Evolutionary conservation across 129 eudicot genomes (phyloP), one percentile per base, ranked within the genome.

Genomic region (Flaveria robusta): DNA sequence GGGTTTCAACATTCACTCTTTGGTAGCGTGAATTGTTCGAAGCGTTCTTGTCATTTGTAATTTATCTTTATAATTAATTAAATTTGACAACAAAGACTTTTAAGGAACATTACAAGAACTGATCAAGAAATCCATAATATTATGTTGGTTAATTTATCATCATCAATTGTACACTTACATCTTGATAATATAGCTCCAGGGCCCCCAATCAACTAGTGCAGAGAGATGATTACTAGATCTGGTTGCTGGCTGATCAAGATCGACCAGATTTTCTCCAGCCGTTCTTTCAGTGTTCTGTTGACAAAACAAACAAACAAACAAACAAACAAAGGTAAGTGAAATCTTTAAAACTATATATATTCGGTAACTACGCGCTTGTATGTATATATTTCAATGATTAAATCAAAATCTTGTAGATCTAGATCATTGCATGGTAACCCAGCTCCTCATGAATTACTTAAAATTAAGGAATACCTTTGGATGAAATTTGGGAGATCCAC

Each of bases 161-260:
- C 67, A 60, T 60, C 27, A 60, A 60, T 60, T 60, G 27, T 60
- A 27, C 56, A 74, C 78, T 74, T 74, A 60, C 78, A 74, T 74
- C 79, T 63, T 62, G 45, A 45, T 22, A 75, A 46, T n/a, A 46
- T 63, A 13, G n/a, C 51, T 75, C 71, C 79, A 51, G 24, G 9
- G 16, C 74, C 22, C 3, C 70, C 47, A 65, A 65, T 65, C 49
- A 65, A 19, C 66, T 71, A 49, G 27, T 70, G 39, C 65, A 23
- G 65, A 18, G 45, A 31, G 51, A 15, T 3, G 49, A 20, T 66
- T 64, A 20, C 54, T 67, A 42, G 72, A 67, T 67, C 51, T 37
- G 29, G 11, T 54, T 58, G 64, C 64, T 24, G 64, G 7, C 27
- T 22, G 31, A 58, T 58, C 16, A 58, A 22, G 37, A 19, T 7